phyloP scores from a whole-genome alignment of 306 rosid genomes.

The Medicago truncatula region MtrunA17r5.0-ANR NC_053046.1:2948001-2948500 shows the following conservation, averaged over 20 bases:
- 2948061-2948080: slow-evolving; percentile 48
- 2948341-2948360: slow-evolving; percentile 52
- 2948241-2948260: slow-evolving; percentile 75
- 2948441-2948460: neutral
- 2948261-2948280: slow-evolving; percentile 70
- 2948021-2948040: slow-evolving; percentile 73
- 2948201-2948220: slow-evolving; percentile 66
- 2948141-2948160: slow-evolving; percentile 62
- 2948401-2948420: slow-evolving; percentile 58
- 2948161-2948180: slow-evolving; percentile 60
- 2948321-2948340: slow-evolving; percentile 57
- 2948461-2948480: neutral
- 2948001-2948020: slow-evolving; percentile 60
- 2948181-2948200: slow-evolving; percentile 64
- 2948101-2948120: slow-evolving; percentile 41
- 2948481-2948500: neutral
- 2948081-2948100: slow-evolving; percentile 40
- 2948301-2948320: slow-evolving; percentile 45
- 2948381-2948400: slow-evolving; percentile 63
- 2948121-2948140: slow-evolving; percentile 41
- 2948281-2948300: slow-evolving; percentile 57
- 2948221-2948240: slow-evolving; percentile 66
- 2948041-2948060: slow-evolving; percentile 61
- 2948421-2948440: slow-evolving; percentile 8
- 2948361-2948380: slow-evolving; percentile 80